These are phyloP conservation scores for Carex sylvatica DNA, from an alignment of 202 grass and related monocot genomes.

Conservation along the genomic window DNA sequence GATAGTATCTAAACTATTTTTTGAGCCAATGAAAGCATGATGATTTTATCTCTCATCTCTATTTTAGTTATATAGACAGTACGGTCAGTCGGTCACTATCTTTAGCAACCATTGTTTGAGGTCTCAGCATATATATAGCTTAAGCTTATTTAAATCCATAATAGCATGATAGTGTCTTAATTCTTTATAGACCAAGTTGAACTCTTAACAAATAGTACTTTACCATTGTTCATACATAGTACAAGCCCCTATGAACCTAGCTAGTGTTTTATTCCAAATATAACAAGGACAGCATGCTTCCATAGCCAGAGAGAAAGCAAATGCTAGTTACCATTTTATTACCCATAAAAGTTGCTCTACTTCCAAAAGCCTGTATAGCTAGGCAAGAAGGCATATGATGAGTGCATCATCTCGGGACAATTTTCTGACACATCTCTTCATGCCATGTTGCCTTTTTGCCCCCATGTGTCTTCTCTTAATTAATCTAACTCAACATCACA, in stretches of 20 bases:
- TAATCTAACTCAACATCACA: conserved; percentile 17
- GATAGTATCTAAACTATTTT: neutral
- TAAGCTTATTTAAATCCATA: neutral
- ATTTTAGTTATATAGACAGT: neutral
- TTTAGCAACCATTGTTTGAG: neutral
- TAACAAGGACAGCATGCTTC: conserved; percentile 34
- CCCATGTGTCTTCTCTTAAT: conserved; percentile 30
- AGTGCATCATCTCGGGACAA: conserved; percentile 31
- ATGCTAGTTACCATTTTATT: conserved; percentile 15
- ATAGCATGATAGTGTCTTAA: neutral
- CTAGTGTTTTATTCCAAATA: conserved; percentile 8
- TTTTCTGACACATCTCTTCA: conserved; percentile 18
- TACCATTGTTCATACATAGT: neutral
- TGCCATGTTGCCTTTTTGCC: conserved; percentile 35
- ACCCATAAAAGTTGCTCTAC: conserved; percentile 9
- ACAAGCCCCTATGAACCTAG: neutral
- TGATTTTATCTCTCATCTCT: neutral
- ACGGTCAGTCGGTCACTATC: neutral
- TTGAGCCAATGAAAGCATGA: conserved; percentile 14
- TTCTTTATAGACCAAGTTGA: neutral
- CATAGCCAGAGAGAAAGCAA: conserved; percentile 28
- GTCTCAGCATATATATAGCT: neutral
- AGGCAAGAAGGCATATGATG: conserved; percentile 23
- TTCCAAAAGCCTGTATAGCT: conserved; percentile 23
- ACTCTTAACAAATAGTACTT: neutral